Evolutionary conservation across 352 stramenopile species (phyloP).

Genomic region (Elongisporangium anandrum): DNA sequence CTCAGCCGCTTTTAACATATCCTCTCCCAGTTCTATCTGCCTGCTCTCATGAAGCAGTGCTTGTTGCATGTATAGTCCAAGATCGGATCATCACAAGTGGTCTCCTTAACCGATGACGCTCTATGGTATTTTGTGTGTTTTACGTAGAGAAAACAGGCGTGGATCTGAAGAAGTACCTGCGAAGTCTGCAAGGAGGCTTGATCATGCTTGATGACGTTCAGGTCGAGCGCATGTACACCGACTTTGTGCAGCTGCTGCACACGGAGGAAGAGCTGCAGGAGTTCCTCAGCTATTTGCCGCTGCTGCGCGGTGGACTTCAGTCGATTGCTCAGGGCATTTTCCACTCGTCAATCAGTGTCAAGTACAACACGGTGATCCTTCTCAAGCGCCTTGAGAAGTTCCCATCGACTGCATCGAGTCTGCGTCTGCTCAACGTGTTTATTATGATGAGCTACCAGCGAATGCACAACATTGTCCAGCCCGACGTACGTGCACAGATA

Average conservation of each 20-base stretch:
- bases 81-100: background rate
- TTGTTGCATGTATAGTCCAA: too few relatives aligned
- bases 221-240: slow-evolving; percentile 78
- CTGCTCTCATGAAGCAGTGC: slow-evolving; percentile 38
- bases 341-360: slow-evolving; percentile 82
- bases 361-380: slow-evolving; percentile 85
- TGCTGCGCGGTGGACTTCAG: slow-evolving; percentile 72
- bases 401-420: slow-evolving; percentile 60
- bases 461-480: slow-evolving; percentile 74
- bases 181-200: slow-evolving; percentile 69
- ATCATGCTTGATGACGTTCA: slow-evolving; percentile 72
- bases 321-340: slow-evolving; percentile 84
- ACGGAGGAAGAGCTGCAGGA: slow-evolving; percentile 78
- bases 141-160: slow-evolving; percentile 77
- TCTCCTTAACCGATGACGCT: slow-evolving; percentile 39
- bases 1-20: slow-evolving; percentile 86
- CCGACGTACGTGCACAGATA: slow-evolving; percentile 30
- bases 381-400: slow-evolving; percentile 85
- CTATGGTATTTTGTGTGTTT: slow-evolving; percentile 17
- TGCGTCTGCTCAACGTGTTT: slow-evolving; percentile 73
- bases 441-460: slow-evolving; percentile 82
- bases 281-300: slow-evolving; percentile 78
- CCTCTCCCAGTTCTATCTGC: slow-evolving; percentile 39
- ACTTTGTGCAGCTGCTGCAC: slow-evolving; percentile 72
- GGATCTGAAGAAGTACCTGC: slow-evolving; percentile 79